Conservation (phyloP, 306 rosid species). For the Nissolia schottii region DNA sequence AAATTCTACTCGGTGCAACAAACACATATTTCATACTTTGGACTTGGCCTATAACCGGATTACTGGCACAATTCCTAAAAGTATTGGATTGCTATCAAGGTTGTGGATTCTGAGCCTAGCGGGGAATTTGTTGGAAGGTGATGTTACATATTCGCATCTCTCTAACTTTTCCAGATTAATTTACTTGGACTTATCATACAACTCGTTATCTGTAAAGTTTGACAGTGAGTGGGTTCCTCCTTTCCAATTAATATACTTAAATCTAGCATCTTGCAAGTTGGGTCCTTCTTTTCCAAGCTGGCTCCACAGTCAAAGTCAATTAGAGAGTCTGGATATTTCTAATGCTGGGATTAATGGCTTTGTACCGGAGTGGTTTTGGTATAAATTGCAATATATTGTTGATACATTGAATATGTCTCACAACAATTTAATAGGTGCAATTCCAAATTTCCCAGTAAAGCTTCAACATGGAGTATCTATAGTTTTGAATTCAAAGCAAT, state of each 20-base stretch:
- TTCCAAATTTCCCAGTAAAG: background rate
- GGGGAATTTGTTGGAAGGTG: slow-evolving; percentile 1
- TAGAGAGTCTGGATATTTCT: rapidly evolving
- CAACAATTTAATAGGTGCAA: background rate
- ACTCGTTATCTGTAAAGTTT: background rate
- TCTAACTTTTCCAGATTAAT: background rate
- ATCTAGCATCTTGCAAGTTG: background rate
- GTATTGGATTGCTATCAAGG: background rate
- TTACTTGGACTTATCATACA: rapidly evolving
- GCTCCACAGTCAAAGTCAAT: background rate
- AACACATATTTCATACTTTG: background rate
- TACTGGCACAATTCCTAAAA: background rate
- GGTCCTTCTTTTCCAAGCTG: slow-evolving; percentile 16
- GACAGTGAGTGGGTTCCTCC: background rate
- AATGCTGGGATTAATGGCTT: background rate
- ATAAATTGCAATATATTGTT: background rate
- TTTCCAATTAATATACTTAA: background rate
- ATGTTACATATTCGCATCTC: background rate
- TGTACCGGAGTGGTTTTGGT: slow-evolving; percentile 20
- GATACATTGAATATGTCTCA: background rate
- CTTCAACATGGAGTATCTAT: rapidly evolving
- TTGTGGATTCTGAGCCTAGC: rapidly evolving
- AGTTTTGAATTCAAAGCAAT: background rate
- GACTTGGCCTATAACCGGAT: background rate
- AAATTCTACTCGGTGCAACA: background rate